These are phyloP conservation scores for Trametes gibbosa DNA, from an alignment of 768 basidiomycete genomes.

Conservation along the genomic window DNA sequence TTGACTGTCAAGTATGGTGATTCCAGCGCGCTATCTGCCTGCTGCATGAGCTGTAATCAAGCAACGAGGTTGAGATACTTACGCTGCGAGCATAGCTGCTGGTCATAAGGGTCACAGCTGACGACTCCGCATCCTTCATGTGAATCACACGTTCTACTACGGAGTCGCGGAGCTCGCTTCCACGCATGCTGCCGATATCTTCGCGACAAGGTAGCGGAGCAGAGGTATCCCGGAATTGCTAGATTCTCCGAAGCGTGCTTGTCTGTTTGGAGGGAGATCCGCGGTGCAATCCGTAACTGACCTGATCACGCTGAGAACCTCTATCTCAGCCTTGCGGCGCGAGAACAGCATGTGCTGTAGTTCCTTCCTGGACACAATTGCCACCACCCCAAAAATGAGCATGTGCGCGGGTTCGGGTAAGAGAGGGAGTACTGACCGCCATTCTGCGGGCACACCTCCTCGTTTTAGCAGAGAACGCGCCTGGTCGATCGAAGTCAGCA, in stretches of 20 bases:
- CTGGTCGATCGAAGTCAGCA: slow-evolving; percentile 34
- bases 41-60: neutral
- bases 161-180: slow-evolving; percentile 1
- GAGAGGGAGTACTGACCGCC: slow-evolving; percentile 56
- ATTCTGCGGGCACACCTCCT: slow-evolving; percentile 49
- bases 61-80: neutral
- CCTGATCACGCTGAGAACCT: slow-evolving; percentile 46
- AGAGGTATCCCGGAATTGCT: slow-evolving; percentile 15
- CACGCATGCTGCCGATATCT: slow-evolving; percentile 20
- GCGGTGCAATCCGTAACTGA: neutral
- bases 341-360: slow-evolving; percentile 75
- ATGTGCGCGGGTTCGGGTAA: neutral
- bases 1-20: neutral
- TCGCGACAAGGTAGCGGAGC: slow-evolving; percentile 26
- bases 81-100: too few species aligned
- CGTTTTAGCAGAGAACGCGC: slow-evolving; percentile 61
- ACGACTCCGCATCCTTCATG: neutral
- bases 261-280: neutral
- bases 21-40: neutral
- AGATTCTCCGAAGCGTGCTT: neutral
- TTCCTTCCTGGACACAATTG: slow-evolving; percentile 56
- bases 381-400: neutral
- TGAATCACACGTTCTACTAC: neutral
- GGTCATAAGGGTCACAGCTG: too few species aligned
- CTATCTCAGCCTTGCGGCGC: slow-evolving; percentile 92